Base-by-base conservation (phyloP, 73 alveolate species). In the Symbiodinium pilosum region DNA sequence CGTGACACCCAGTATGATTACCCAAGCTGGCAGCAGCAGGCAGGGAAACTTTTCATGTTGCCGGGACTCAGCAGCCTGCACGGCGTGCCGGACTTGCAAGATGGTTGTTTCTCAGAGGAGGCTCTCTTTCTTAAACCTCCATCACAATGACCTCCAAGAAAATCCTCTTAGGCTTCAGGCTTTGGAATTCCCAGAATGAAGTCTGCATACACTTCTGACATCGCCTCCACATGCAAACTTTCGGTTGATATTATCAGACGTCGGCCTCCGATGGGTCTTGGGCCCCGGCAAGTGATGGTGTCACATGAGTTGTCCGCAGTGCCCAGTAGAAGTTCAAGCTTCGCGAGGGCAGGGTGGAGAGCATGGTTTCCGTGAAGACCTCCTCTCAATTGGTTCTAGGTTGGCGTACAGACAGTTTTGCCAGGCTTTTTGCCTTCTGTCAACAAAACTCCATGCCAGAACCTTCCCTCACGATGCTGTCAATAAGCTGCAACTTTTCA, bases 11-110 rank as follows among this genome's bases (percentile, higher is more conserved):
- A 5, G 73, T 54, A 54, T 54, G 73, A 54, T n/a, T 54, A 30
- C 73, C 73, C 73, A 54, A 54, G 73, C 73, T 54, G 73, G 73
- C 26, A 54, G 73, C 73, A 54, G 73, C 34, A 54, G 73, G 73
- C 26, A 24, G 73, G 20, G 73, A n/a, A n/a, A n/a, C n/a, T n/a
- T n/a, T 54, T 54, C 26, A 26, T 0, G 34, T 54, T 18, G 2
- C 32, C 73, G 73, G 73, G n/a, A 30, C 20, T n/a, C 73, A 54
- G 73, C 32, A 24, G 73, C 73, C 26, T 54, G 73, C 73, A 30
- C 20, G 73, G 73, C 73, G 26, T n/a, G 28, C 73, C 73, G 26
- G 73, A 30, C 28, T 9, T 5, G 34, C 21, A 16, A 24, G 12
- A 54, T 24, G 26, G 73, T 16, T n/a, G 73, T 54, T 5, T n/a